Conservation (phyloP, 1,284 basidiomycete species). For the Malassezia furfur region DNA sequence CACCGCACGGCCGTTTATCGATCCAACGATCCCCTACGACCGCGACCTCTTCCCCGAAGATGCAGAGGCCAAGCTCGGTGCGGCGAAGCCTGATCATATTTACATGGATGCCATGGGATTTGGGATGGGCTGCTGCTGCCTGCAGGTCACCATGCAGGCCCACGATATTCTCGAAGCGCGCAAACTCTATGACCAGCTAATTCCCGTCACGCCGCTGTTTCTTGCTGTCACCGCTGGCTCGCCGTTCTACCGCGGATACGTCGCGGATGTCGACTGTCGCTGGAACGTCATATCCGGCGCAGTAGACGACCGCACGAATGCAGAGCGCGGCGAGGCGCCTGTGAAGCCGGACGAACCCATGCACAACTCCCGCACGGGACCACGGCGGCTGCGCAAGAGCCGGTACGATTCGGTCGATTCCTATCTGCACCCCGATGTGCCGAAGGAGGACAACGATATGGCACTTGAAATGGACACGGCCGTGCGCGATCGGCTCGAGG, state of each 20-base stretch:
- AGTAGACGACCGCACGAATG: conserved; percentile 89
- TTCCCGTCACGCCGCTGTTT: conserved; percentile 88
- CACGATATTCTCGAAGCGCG: conserved; percentile 85
- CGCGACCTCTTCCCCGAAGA: conserved; percentile 71
- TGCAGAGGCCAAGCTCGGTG: conserved; percentile 70
- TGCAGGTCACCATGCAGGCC: conserved; percentile 95
- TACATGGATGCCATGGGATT: conserved; percentile 99
- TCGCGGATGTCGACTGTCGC: conserved; percentile 91
- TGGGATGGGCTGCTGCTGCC: conserved; percentile 97
- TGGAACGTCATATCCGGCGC: conserved; percentile 98
- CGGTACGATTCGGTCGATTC: conserved; percentile 91
- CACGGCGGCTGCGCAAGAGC: conserved; percentile 72
- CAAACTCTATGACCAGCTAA: conserved; percentile 83
- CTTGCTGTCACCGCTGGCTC: conserved; percentile 90
- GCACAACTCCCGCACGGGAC: conserved; percentile 12
- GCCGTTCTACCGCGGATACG: conserved; percentile 83
- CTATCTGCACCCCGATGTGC: conserved; percentile 57
- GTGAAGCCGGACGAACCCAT: conserved; percentile 5
- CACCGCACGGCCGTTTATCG: conserved; percentile 79
- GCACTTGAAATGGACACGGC: conserved; percentile 66
- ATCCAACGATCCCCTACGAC: conserved; percentile 78
- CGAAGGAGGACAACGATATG: conserved; percentile 68
- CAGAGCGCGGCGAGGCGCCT: conserved; percentile 69
- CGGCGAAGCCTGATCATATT: conserved; percentile 79
- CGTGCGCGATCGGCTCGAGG: conserved; percentile 46